A percentile compares a stretch with the other conserved stretches of the same genome.
Conservation (phyloP, 2,329 filamentous ascomycete species). For the Scopulariopsis brevicaulis region DNA sequence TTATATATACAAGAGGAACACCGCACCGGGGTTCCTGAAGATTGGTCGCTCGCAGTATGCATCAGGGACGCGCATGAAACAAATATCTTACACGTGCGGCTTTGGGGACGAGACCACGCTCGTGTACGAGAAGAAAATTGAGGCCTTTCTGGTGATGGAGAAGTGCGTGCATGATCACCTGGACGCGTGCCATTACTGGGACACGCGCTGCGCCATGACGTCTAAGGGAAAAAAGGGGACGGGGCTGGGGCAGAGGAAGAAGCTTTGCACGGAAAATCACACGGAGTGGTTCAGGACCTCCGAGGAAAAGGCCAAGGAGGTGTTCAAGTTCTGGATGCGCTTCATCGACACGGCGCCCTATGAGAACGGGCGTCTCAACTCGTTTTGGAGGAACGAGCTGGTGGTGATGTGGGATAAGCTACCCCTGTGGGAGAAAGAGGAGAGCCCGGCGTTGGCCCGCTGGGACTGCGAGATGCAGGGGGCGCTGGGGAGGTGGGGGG, state of each 20-base stretch:
- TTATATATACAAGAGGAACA: background rate
- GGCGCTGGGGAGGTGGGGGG: background rate
- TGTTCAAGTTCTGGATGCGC: background rate
- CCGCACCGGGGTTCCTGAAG: background rate
- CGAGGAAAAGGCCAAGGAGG: background rate
- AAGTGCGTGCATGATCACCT: background rate
- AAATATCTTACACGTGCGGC: background rate
- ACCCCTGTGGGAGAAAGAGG: background rate
- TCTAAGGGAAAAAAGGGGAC: background rate
- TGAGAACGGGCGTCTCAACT: background rate
- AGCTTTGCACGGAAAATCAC: background rate
- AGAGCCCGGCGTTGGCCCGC: background rate
- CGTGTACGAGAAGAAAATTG: background rate
- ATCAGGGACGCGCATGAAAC: background rate
- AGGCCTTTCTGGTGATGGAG: background rate
- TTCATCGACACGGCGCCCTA: background rate
- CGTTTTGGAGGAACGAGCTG: background rate
- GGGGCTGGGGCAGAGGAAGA: background rate
- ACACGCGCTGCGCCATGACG: background rate
- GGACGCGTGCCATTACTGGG: background rate
- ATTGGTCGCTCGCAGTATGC: background rate
- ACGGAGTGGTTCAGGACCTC: background rate
- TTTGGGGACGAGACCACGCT: background rate
- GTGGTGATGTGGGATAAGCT: background rate
- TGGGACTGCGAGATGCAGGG: background rate